A percentile compares a stretch with the other conserved stretches of the same genome.
phyloP scores from a whole-genome alignment of 306 rosid genomes.

The Albizia julibrissin region DNA sequence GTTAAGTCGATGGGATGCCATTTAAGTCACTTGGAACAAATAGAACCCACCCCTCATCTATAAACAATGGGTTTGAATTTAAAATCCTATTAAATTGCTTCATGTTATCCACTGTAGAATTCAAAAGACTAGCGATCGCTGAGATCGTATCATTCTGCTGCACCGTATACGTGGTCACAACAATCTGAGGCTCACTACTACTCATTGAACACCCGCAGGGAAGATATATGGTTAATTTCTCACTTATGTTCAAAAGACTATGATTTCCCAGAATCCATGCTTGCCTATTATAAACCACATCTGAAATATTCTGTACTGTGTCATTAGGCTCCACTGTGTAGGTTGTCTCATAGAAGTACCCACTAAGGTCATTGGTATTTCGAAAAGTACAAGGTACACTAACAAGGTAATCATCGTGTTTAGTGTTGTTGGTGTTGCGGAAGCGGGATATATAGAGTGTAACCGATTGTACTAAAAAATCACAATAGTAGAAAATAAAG shows the following conservation, averaged over 20 bases:
- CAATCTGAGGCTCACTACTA: constrained; percentile 50
- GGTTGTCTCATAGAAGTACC: constrained; percentile 56
- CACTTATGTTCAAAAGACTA: background rate
- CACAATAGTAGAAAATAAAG: too few relatives aligned
- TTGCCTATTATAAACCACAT: constrained; percentile 56
- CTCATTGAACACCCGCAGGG: constrained; percentile 65
- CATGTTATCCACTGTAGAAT: constrained; percentile 40
- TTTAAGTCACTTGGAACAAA: constrained; percentile 69
- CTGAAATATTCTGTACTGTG: constrained; percentile 36
- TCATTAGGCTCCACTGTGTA: constrained; percentile 46
- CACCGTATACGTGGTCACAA: constrained; percentile 69
- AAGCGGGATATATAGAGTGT: too few relatives aligned
- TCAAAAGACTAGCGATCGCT: constrained; percentile 45
- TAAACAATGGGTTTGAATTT: constrained; percentile 37
- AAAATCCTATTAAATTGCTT: constrained; percentile 44
- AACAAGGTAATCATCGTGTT: constrained; percentile 52
- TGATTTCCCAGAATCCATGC: constrained; percentile 39
- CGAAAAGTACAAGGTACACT: constrained; percentile 68
- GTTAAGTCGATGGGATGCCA: constrained; percentile 24
- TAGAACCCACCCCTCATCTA: constrained; percentile 59
- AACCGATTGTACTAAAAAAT: too few relatives aligned
- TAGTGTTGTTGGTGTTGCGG: constrained; percentile 23
- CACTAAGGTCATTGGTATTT: constrained; percentile 33
- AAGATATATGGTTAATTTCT: constrained; percentile 45
- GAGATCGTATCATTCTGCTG: constrained; percentile 50